Evolutionary conservation across 148 eudicot species (phyloP), one percentile per base, ranked within the genome.

Genomic region (Heliosperma pusillum): DNA sequence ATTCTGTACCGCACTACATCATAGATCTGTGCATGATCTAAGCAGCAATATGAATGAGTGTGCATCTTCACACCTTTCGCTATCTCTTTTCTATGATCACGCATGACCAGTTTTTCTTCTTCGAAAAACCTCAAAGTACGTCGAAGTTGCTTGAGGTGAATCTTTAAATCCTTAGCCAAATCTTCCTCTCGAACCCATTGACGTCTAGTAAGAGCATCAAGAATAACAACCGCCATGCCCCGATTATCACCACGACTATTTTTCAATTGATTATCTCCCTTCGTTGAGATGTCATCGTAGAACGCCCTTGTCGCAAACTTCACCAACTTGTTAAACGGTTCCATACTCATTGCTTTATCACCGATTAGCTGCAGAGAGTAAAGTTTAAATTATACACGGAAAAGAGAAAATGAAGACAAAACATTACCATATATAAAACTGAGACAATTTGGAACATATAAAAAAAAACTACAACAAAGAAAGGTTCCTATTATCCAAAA

Each of bases 131-230:
- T 85, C 85, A 96, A 80, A 44, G 97, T 92, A 60, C 97, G 87
- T 27, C 98, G 92, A 68, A 94, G 90, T 89, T 94, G 98, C 85
- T 94, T 94, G 45, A 87, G 79, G 79, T 96, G 99, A 79, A 96
- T 80, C 86, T 88, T 90, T 80, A 96, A 85, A n/a, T n/a, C n/a
- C n/a, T n/a, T n/a, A n/a, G n/a, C n/a, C n/a, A n/a, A n/a, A n/a
- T n/a, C n/a, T n/a, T 96, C 99, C 79, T 96, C 99, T 79, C 93
- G 87, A 29, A 89, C 97, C 99, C 97, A 96, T 66, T 90, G 94
- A 29, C 97, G 91, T 74, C 99, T 90, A 12, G 97, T 95, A 56
- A 92, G 92, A 26, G 98, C 96, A 83, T 92, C 98, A 74, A 95
- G 98, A 72, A 92, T 87, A 58, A 95, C 93, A 33, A 95, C 98